phyloP scores from a whole-genome alignment of 768 basidiomycete species.

The Clitopilus passeckerianus region DNA sequence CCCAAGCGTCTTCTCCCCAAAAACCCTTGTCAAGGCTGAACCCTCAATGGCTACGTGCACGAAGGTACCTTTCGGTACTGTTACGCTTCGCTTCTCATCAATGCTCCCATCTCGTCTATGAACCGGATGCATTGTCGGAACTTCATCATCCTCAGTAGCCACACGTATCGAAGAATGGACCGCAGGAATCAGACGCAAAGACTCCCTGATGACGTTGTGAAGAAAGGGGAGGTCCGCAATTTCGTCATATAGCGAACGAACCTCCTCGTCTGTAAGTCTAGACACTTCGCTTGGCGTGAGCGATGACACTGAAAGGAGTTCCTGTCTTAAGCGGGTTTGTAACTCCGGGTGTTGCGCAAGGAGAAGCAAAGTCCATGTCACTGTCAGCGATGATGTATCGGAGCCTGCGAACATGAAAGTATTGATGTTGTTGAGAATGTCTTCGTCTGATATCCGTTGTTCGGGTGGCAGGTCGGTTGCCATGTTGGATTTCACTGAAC shows the following conservation, averaged over 20 bases:
- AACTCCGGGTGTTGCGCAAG: constrained; percentile 62
- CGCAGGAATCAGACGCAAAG: constrained; percentile 74
- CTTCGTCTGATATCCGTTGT: constrained; percentile 80
- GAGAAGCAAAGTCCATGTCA: constrained; percentile 82
- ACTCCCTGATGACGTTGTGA: constrained; percentile 72
- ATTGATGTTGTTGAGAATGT: constrained; percentile 81
- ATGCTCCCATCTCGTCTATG: constrained; percentile 41
- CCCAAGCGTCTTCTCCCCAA: constrained; percentile 82
- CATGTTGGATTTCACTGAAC: constrained; percentile 76
- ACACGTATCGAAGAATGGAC: constrained; percentile 79
- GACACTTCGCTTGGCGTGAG: constrained; percentile 30
- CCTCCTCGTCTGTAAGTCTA: constrained; percentile 56
- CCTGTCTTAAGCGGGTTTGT: constrained; percentile 68
- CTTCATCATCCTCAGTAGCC: constrained; percentile 70
- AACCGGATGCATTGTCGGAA: constrained; percentile 69
- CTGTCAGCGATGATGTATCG: constrained; percentile 76
- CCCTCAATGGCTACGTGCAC: constrained; percentile 79
- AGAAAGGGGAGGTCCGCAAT: constrained; percentile 65
- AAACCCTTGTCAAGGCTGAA: constrained; percentile 71
- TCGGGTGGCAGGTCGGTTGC: constrained; percentile 66
- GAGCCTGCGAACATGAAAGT: constrained; percentile 91
- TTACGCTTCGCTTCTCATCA: constrained; percentile 36
- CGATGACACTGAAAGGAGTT: constrained; percentile 49
- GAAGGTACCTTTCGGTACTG: constrained; percentile 62
- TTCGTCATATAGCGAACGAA: constrained; percentile 49